A percentile compares a stretch with the other conserved stretches of the same genome.
Conservation (phyloP, 225 moss, liverwort and hornwort genomes). For the Climacium dendroides region DNA sequence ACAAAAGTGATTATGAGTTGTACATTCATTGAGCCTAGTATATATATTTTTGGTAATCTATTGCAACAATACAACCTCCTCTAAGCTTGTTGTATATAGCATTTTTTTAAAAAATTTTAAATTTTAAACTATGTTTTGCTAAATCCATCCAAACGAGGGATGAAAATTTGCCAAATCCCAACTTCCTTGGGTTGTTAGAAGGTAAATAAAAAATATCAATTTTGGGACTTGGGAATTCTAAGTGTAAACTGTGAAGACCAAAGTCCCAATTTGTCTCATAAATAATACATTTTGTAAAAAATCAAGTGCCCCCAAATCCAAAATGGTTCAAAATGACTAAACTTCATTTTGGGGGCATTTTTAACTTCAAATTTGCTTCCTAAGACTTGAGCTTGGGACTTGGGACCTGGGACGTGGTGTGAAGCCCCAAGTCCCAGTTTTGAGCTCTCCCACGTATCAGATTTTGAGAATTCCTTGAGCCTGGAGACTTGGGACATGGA, state of each 20-base stretch:
- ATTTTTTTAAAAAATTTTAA: no score
- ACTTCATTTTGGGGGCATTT: not conserved
- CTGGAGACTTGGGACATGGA: not conserved
- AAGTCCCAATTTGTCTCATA: not conserved
- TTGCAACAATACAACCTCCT: not conserved
- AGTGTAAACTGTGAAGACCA: not conserved
- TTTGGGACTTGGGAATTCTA: not conserved
- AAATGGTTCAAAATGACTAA: not conserved
- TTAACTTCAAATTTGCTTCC: not conserved
- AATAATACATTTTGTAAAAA: not conserved
- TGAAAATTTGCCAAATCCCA: fast-evolving
- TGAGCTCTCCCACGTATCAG: not conserved
- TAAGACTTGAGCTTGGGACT: no score
- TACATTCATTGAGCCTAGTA: not conserved
- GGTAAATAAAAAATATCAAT: not conserved
- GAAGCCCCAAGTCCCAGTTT: not conserved
- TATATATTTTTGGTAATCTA: not conserved
- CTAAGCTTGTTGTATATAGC: no score
- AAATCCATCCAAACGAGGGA: fast-evolving
- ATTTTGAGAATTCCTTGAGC: not conserved
- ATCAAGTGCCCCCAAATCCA: no score
- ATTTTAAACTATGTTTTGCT: not conserved
- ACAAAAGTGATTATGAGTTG: fast-evolving
- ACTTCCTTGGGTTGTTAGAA: not conserved
- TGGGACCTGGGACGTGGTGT: not conserved